Evolutionary conservation across 192 early-diverging fungal species (phyloP).

Genomic region (Linnemannia exigua): DNA sequence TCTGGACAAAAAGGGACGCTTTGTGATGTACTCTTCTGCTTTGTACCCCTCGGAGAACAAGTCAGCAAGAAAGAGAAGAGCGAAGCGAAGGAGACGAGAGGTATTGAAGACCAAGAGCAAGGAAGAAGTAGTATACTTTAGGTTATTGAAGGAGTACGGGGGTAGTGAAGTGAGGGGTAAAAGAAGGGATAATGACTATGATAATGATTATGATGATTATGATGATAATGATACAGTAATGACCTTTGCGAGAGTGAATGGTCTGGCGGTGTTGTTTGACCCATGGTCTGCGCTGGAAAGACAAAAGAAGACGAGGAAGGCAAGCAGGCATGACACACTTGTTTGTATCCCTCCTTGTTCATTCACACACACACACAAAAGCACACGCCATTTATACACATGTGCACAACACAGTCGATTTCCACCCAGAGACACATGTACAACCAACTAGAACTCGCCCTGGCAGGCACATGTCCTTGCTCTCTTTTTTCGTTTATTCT

Average conservation of each 20-base stretch:
- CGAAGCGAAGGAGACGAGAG: background rate
- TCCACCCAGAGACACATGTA: conserved; percentile 8
- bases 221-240: background rate
- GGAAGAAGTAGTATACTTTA: background rate
- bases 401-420: background rate
- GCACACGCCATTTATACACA: background rate
- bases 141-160: background rate
- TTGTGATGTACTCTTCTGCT: background rate
- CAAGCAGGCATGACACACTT: background rate
- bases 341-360: background rate
- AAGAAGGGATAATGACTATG: background rate
- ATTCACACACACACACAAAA: background rate
- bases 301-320: background rate
- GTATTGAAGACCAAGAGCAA: background rate
- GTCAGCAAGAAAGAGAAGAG: no score
- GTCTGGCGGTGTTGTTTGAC: background rate
- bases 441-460: conserved; percentile 1
- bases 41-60: background rate
- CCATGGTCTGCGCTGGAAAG: background rate
- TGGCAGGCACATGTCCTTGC: background rate
- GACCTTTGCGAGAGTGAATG: background rate
- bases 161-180: background rate
- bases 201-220: background rate
- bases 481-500: background rate
- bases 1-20: background rate